Base-by-base conservation (phyloP, 2,329 filamentous ascomycete species). In the Sporothrix pseudoabietina region DNA sequence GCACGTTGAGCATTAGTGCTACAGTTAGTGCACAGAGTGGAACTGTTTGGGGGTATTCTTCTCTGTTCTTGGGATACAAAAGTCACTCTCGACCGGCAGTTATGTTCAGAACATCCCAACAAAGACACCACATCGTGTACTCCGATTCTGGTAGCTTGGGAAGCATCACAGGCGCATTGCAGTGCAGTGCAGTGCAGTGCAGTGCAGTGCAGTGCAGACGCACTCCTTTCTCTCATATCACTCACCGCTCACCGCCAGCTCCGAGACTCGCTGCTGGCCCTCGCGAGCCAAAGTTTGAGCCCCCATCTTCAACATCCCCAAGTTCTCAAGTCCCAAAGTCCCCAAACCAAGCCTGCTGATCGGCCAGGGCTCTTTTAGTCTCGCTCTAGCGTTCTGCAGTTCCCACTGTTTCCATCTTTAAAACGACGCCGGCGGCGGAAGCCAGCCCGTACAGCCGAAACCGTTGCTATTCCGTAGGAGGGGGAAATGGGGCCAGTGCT, bases 341-440 rank as follows among this genome's bases (percentile, higher is more conserved):
- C 59, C 55, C 30, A 26, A 26, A 2, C 30, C 3, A 8, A 12
- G 14, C 10, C 22, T 30, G 16, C 57, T n/a, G 16, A 35, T 3
- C 57, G 32, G 35, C 65, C 68, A 54, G 14, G 52, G 35, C 30
- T 35, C 9, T 26, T n/a, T 41, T 69, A 69, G 66, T n/a, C 16
- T 59, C 52, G 7, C 32, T 52, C 39, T 71, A 47, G 39, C 35
- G 69, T 35, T 61, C 26, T 39, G 10, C 69, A 22, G 47, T 47
- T 32, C 32, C 68, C 55, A 63, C 35, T 19, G 41, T 52, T 22
- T 32, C 69, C 55, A 22, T 57, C 55, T 71, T 30, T 52, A 30
- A 49, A 22, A 32, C 22, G 22, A 55, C 69, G 41, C 54, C 69
- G 69, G 35, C 69, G 52, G 69, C 69, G 69, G 69, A 61, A 71